Base-by-base conservation (phyloP, 1,139 yeast species). In the Taphrina flavorubra region DNA sequence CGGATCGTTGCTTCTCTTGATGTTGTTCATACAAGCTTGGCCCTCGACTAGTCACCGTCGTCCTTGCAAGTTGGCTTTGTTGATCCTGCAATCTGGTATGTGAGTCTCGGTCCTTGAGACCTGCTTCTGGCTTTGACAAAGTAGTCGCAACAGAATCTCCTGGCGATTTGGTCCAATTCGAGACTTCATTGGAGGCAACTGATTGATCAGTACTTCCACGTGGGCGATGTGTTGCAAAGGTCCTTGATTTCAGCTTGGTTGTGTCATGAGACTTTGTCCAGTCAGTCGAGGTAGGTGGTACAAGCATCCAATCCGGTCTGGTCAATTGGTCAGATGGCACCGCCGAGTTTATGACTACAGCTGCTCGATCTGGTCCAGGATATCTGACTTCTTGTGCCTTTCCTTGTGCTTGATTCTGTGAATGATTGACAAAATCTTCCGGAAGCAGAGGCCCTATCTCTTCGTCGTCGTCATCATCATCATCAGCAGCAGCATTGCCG, bases 221-320 rank as follows among this genome's bases (percentile, higher is more conserved):
- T 11, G 58, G 13, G 8, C 46, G 53, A 51, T 40, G 51, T 42
- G 56, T 71, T 62, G 53, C 69, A 51, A 18, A 72, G 39, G 42
- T 71, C 53, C 44, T 70, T n/a, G 53, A 71, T 70, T 65, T 72
- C 71, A 16, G 70, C 66, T 49, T 69, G 69, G 44, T 65, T 25
- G 39, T 46, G 56, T 56, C 56, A 11, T 51, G 25, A 5, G 58
- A 13, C 39, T 64, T 59, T 2, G 73, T 70, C 72, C 72, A 72
- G 55, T 72, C 72, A 47, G 57, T 51, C 39, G 63, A 56, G 5
- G 70, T 40, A 2, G 74, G 74, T 18, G 74, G 74, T 25, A 68
- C 63, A 14, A 70, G 59, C 74, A 73, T 73, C 74, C 74, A 73
- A 31, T 72, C 73, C 6, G 60, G 42, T 40, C 51, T 53, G 31